Evolutionary conservation across 2,329 filamentous ascomycete genomes (phyloP).

Genomic region (Cladophialophora exuberans): DNA sequence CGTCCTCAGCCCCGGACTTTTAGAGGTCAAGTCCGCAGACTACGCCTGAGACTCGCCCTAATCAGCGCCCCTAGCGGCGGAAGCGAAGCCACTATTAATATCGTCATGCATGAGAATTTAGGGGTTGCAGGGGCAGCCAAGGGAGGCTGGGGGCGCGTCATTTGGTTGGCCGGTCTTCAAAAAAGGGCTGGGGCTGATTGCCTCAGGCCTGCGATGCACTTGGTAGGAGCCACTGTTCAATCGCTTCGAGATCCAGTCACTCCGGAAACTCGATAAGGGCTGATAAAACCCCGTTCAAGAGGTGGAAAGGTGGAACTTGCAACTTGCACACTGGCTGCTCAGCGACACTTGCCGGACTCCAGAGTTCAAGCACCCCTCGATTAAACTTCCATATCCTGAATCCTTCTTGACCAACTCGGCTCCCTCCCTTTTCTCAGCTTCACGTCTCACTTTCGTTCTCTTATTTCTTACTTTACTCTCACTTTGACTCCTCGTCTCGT

Average conservation of each 20-base stretch:
- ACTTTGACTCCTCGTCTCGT: conserved; percentile 1
- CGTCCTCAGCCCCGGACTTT: conserved; percentile 19
- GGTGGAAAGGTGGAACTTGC: not conserved
- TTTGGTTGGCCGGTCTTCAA: not conserved
- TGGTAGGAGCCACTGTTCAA: conserved; percentile 1
- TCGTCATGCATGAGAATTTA: conserved; percentile 8
- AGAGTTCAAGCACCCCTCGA: conserved; percentile 5
- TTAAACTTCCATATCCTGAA: conserved; percentile 7
- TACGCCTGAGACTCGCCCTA: conserved; percentile 10
- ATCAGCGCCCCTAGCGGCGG: conserved; percentile 26
- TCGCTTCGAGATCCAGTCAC: conserved; percentile 15
- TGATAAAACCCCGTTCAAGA: conserved; percentile 5
- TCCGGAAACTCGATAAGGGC: conserved; percentile 25
- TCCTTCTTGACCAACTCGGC: conserved; percentile 8
- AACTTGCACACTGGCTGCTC: too few relatives aligned
- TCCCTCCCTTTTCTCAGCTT: not conserved
- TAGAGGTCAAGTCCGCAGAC: conserved; percentile 12
- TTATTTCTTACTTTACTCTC: conserved; percentile 5
- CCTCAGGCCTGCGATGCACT: conserved; percentile 13
- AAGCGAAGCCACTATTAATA: conserved; percentile 30
- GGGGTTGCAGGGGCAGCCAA: not conserved
- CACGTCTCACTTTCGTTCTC: conserved; percentile 3
- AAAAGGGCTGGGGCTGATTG: conserved; percentile 2
- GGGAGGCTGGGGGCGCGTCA: conserved; percentile 1
- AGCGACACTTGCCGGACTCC: conserved; percentile 2